These are phyloP conservation scores for Golubevia pallescens DNA, from an alignment of 1,284 basidiomycete species.

Conservation along the genomic window DNA sequence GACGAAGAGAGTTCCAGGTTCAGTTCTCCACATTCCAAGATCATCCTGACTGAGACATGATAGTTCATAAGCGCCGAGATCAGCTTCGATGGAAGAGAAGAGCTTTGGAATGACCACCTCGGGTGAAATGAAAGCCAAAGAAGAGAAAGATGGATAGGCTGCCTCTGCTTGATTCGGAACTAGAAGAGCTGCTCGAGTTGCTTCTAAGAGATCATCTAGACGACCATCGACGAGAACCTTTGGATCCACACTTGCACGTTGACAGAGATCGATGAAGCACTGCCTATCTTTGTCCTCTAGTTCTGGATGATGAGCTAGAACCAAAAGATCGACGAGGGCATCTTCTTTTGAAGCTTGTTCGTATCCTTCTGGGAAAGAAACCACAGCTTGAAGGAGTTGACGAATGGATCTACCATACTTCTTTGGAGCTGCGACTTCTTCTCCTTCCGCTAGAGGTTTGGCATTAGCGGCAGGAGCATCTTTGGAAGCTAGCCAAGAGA, in stretches of 20 bases:
- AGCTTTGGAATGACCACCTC: conserved; percentile 37
- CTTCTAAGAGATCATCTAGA: conserved; percentile 27
- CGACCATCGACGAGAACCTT: conserved; percentile 35
- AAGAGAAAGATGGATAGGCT: conserved; percentile 42
- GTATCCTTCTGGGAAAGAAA: conserved; percentile 24
- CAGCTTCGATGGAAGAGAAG: conserved; percentile 28
- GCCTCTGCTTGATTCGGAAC: conserved; percentile 27
- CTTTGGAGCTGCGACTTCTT: conserved; percentile 23
- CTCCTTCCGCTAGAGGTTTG: conserved; percentile 24
- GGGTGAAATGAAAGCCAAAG: conserved; percentile 45
- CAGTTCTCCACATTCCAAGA: conserved; percentile 52
- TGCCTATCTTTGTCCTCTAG: conserved; percentile 35
- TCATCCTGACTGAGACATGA: conserved; percentile 36
- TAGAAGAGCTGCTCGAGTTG: conserved; percentile 24
- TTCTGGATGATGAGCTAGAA: conserved; percentile 46
- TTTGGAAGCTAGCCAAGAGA: not conserved
- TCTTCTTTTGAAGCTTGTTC: conserved; percentile 18
- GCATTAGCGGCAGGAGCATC: not conserved
- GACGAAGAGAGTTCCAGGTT: conserved; percentile 38
- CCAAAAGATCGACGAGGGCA: conserved; percentile 45
- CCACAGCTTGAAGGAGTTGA: conserved; percentile 29
- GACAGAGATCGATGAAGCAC: conserved; percentile 52
- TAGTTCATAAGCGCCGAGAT: conserved; percentile 31
- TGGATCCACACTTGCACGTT: conserved; percentile 39
- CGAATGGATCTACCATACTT: conserved; percentile 28